Percentiles rank a stretch among this genome's conserved stretches.
These are phyloP conservation scores for Aspergillus sclerotioniger DNA, from an alignment of 495 filamentous ascomycete species.

Conservation along the genomic window DNA sequence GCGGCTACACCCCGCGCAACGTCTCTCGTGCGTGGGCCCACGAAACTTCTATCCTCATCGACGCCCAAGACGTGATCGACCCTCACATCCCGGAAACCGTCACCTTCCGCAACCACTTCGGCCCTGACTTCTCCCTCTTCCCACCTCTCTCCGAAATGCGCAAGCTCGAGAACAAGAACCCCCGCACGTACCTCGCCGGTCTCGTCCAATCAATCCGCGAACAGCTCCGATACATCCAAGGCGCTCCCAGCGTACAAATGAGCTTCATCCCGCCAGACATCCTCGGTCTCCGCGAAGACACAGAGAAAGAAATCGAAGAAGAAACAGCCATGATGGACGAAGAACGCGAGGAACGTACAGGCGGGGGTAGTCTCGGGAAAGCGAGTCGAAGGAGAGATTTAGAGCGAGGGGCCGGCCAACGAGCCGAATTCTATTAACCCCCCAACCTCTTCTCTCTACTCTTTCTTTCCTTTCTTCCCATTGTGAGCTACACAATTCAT, in stretches of 20 bases:
- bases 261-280: slow-evolving; percentile 77
- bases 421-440: slow-evolving; percentile 40
- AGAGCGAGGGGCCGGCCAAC: slow-evolving; percentile 41
- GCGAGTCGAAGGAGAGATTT: slow-evolving; percentile 37
- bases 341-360: slow-evolving; percentile 42
- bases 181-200: slow-evolving; percentile 67
- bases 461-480: no score
- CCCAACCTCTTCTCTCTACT: no score
- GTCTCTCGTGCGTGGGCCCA: slow-evolving; percentile 95
- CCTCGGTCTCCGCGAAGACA: slow-evolving; percentile 68
- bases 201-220: slow-evolving; percentile 74
- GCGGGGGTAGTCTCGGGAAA: slow-evolving; percentile 21
- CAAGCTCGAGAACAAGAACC: slow-evolving; percentile 74
- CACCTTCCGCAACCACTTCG: slow-evolving; percentile 77
- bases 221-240: slow-evolving; percentile 80
- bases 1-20: slow-evolving; percentile 96
- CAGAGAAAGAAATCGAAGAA: slow-evolving; percentile 74
- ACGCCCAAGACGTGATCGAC: slow-evolving; percentile 66
- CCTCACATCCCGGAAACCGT: slow-evolving; percentile 68
- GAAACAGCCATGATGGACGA: slow-evolving; percentile 62
- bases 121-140: slow-evolving; percentile 74
- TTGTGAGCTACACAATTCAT: no score
- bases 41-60: slow-evolving; percentile 88
- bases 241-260: slow-evolving; percentile 85
- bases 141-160: slow-evolving; percentile 70